These are phyloP conservation scores for Endothia cerciana DNA, from an alignment of 2,329 filamentous ascomycete genomes.

Conservation along the genomic window DNA sequence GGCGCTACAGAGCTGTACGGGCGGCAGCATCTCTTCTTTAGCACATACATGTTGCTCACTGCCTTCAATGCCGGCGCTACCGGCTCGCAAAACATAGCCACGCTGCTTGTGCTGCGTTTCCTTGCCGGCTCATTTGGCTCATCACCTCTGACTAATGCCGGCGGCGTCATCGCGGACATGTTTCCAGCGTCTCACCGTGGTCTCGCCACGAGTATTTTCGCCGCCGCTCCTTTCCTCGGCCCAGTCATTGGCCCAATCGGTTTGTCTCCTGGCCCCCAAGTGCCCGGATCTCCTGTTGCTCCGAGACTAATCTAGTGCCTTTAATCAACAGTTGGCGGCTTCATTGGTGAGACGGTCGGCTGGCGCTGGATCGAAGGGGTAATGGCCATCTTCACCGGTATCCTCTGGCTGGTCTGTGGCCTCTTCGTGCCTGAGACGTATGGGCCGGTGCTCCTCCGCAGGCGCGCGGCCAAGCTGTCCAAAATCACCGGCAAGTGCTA, in stretches of 20 bases:
- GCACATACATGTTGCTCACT: conserved; percentile 60
- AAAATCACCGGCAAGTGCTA: conserved; percentile 60
- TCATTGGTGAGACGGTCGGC: conserved; percentile 60
- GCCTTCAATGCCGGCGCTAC: conserved; percentile 65
- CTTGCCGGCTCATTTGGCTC: conserved; percentile 67
- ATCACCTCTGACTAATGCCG: conserved; percentile 64
- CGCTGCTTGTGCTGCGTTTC: conserved; percentile 70
- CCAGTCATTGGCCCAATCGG: conserved; percentile 51
- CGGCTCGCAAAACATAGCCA: conserved; percentile 59
- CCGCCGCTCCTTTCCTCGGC: conserved; percentile 66
- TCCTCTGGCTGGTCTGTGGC: conserved; percentile 57
- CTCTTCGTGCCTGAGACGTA: conserved; percentile 64
- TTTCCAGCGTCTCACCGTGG: conserved; percentile 59
- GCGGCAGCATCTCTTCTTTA: conserved; percentile 61
- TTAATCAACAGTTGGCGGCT: conserved; percentile 53
- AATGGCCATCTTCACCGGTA: conserved; percentile 63
- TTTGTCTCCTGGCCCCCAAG: background rate
- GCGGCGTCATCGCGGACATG: conserved; percentile 67
- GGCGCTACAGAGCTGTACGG: conserved; percentile 58
- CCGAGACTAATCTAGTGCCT: background rate
- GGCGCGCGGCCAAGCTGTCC: conserved; percentile 54
- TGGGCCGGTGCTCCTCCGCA: conserved; percentile 58
- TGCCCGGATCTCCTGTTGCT: conserved; percentile 38
- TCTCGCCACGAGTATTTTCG: conserved; percentile 62
- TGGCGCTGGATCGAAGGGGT: conserved; percentile 70